These are phyloP conservation scores for Xerocomellus intermedius DNA, from an alignment of 768 basidiomycete species.

Conservation along the genomic window DNA sequence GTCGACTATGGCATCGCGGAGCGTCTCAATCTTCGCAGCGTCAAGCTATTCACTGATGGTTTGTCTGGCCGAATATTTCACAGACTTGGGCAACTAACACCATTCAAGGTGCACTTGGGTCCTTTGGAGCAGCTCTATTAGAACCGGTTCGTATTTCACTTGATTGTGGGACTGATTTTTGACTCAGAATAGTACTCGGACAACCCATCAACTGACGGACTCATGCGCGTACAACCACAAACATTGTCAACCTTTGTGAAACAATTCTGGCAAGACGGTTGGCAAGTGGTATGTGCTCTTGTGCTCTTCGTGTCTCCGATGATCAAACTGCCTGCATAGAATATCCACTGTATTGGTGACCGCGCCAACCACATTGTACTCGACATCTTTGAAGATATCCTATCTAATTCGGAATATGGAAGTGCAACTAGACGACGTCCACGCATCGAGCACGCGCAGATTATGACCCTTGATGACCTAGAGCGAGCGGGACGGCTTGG, in stretches of 20 bases:
- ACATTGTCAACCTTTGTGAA: constrained; percentile 53
- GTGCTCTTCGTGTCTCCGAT: not conserved
- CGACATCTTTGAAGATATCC: constrained; percentile 74
- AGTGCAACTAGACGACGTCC: constrained; percentile 53
- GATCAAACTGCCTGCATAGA: constrained; percentile 45
- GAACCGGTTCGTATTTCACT: constrained; percentile 44
- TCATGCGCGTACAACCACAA: constrained; percentile 60
- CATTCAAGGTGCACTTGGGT: constrained; percentile 75
- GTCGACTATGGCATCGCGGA: constrained; percentile 54
- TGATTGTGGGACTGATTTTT: not conserved
- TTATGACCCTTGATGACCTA: constrained; percentile 71
- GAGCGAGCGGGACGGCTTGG: constrained; percentile 68
- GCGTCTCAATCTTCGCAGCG: constrained; percentile 56
- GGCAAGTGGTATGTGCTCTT: constrained; percentile 71
- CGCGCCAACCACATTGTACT: constrained; percentile 81
- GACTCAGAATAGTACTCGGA: constrained; percentile 58
- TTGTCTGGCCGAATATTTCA: not conserved
- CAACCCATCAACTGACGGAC: constrained; percentile 65
- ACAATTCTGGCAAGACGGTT: constrained; percentile 67
- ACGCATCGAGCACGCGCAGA: constrained; percentile 92
- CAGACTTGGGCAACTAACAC: constrained; percentile 2
- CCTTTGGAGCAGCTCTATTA: constrained; percentile 87
- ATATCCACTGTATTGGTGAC: constrained; percentile 88
- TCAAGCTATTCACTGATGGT: constrained; percentile 83
- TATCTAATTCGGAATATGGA: constrained; percentile 31